Evolutionary conservation across 2,329 filamentous ascomycete species (phyloP).

Genomic region (Arthrobotrys iridis): DNA sequence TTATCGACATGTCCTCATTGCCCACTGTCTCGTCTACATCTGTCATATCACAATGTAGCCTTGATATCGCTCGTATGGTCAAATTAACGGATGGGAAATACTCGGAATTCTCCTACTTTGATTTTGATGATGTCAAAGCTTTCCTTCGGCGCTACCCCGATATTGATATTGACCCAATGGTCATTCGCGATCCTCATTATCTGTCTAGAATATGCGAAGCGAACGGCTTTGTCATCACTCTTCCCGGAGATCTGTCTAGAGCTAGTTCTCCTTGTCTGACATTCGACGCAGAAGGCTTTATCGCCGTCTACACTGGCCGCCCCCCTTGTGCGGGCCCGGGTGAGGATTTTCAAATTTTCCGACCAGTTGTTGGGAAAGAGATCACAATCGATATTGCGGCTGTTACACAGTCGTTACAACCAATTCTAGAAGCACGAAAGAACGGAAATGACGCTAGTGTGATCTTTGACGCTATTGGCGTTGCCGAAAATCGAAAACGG

Average conservation of each 20-base stretch:
- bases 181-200: conserved; percentile 58
- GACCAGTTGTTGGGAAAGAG: conserved; percentile 59
- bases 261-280: conserved; percentile 60
- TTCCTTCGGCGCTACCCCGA: neutral
- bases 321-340: conserved; percentile 60
- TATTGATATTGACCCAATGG: conserved; percentile 56
- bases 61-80: neutral
- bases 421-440: conserved; percentile 59
- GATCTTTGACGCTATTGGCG: conserved; percentile 58
- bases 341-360: conserved; percentile 59
- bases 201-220: conserved; percentile 59
- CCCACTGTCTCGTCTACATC: neutral
- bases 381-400: conserved; percentile 60
- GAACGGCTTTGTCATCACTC: conserved; percentile 59
- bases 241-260: conserved; percentile 51
- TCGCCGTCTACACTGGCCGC: conserved; percentile 61
- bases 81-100: conserved; percentile 14
- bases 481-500: neutral
- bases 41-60: neutral
- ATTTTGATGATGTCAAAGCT: neutral
- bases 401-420: conserved; percentile 60
- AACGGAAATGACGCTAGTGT: conserved; percentile 59
- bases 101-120: conserved; percentile 2
- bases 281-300: conserved; percentile 59
- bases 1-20: conserved; percentile 57